A percentile compares a stretch with the other conserved stretches of the same genome.
These are phyloP conservation scores for Cryptococcus sp. DNA, from an alignment of 1,284 basidiomycete genomes.

Conservation along the genomic window DNA sequence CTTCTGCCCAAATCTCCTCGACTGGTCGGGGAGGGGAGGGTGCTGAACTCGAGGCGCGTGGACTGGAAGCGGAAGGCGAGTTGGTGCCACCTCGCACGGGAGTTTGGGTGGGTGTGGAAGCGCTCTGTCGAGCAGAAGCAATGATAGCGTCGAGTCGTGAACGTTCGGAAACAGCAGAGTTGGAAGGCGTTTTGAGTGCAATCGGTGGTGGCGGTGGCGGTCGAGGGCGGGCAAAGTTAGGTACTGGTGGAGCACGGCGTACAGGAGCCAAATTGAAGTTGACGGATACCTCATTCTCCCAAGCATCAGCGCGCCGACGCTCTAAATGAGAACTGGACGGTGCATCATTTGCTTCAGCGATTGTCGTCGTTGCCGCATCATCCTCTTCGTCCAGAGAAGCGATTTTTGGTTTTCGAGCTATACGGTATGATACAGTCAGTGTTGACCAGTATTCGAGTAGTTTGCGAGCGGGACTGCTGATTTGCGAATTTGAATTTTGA, in stretches of 20 bases:
- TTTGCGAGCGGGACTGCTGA: slow-evolving; percentile 27
- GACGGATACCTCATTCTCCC: slow-evolving; percentile 30
- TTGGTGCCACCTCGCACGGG: slow-evolving; percentile 15
- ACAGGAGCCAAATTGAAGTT: slow-evolving; percentile 34
- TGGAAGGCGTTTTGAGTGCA: slow-evolving; percentile 11
- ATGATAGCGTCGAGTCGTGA: slow-evolving; percentile 48
- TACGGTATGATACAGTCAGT: slow-evolving; percentile 39
- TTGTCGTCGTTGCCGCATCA: slow-evolving; percentile 40
- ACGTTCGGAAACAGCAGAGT: slow-evolving; percentile 17
- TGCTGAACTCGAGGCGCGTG: not conserved
- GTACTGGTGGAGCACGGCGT: slow-evolving; percentile 17
- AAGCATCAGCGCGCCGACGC: slow-evolving; percentile 30
- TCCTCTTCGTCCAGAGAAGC: slow-evolving; percentile 44
- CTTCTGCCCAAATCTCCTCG: slow-evolving; percentile 19
- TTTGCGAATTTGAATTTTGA: slow-evolving; percentile 21
- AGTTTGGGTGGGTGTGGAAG: slow-evolving; percentile 49
- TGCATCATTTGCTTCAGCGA: slow-evolving; percentile 30
- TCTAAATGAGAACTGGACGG: slow-evolving; percentile 2
- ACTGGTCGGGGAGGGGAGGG: slow-evolving; percentile 14
- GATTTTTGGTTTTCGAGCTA: slow-evolving; percentile 39
- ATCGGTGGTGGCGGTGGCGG: slow-evolving; percentile 26
- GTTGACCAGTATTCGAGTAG: slow-evolving; percentile 41
- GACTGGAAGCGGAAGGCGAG: slow-evolving; percentile 33
- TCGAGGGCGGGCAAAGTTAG: slow-evolving; percentile 19
- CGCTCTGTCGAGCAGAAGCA: slow-evolving; percentile 43